These are phyloP conservation scores for Achlya hypogyna DNA, from an alignment of 352 stramenopile species.

Conservation along the genomic window DNA sequence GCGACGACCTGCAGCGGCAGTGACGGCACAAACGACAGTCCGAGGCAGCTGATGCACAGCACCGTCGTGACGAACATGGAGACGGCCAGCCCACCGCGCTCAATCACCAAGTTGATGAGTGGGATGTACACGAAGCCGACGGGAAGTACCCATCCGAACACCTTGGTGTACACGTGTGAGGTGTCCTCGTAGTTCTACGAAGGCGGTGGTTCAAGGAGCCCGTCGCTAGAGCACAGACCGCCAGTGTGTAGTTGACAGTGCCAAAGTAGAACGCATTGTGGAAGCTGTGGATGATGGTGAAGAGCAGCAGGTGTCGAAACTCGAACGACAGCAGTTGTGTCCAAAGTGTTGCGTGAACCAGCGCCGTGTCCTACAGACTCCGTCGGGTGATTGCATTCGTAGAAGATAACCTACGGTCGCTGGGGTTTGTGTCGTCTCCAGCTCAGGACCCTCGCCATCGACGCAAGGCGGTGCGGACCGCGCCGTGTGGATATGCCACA, in stretches of 20 bases:
- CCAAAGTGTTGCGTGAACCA: background rate
- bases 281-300: background rate
- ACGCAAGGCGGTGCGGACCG: background rate
- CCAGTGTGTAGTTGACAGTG: background rate
- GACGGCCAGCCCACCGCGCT: background rate
- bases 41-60: background rate
- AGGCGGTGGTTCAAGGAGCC: background rate
- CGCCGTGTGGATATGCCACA: background rate
- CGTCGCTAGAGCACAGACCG: no score
- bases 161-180: slow-evolving; percentile 18
- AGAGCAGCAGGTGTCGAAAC: background rate
- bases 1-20: slow-evolving; percentile 10
- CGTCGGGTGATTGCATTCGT: background rate
- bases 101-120: slow-evolving; percentile 4
- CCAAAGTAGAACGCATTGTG: slow-evolving; percentile 6
- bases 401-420: no score
- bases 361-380: background rate
- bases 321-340: background rate
- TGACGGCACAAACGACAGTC: background rate
- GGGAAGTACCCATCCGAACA: slow-evolving; percentile 11
- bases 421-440: no score
- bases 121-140: slow-evolving; percentile 16
- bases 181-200: background rate
- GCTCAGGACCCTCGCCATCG: no score
- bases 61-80: background rate